phyloP scores from a whole-genome alignment of 768 basidiomycete genomes.

The Leccinum broughii region DNA sequence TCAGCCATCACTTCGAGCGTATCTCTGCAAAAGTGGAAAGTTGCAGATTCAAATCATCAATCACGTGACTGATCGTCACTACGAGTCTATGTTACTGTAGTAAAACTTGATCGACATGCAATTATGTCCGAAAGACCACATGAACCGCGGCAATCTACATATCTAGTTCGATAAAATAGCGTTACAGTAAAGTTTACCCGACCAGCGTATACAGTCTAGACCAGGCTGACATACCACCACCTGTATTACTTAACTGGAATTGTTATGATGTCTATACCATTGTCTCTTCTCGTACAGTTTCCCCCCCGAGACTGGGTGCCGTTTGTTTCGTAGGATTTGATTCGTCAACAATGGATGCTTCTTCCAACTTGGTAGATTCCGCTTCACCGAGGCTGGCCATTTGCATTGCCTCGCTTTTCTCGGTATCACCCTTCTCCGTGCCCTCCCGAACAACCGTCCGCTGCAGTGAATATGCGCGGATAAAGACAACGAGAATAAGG shows the following conservation, averaged over 20 bases:
- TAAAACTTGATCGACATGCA: neutral
- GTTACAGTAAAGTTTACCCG: neutral
- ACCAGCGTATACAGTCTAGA: neutral
- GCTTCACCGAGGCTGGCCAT: neutral
- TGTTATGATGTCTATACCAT: neutral
- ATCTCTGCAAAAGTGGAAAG: constrained; percentile 1
- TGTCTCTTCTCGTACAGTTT: neutral
- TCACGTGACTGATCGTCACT: constrained; percentile 17
- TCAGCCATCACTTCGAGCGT: constrained; percentile 19
- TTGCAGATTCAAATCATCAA: neutral
- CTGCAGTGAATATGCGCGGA: constrained; percentile 39
- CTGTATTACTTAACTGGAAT: neutral
- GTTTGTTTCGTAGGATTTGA: constrained; percentile 3
- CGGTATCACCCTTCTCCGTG: constrained; percentile 28
- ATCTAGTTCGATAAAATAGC: neutral
- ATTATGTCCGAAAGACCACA: neutral
- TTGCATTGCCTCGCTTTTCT: constrained; percentile 22
- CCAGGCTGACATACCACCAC: neutral
- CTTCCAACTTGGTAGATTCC: neutral
- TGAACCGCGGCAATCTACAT: neutral
- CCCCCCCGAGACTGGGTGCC: neutral
- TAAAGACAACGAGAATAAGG: constrained; percentile 34
- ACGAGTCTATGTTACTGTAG: no score
- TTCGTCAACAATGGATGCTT: neutral
- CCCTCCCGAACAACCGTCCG: constrained; percentile 22